phyloP scores from a whole-genome alignment of 495 filamentous ascomycete genomes.

The Aspergillus cavernicola region DNA sequence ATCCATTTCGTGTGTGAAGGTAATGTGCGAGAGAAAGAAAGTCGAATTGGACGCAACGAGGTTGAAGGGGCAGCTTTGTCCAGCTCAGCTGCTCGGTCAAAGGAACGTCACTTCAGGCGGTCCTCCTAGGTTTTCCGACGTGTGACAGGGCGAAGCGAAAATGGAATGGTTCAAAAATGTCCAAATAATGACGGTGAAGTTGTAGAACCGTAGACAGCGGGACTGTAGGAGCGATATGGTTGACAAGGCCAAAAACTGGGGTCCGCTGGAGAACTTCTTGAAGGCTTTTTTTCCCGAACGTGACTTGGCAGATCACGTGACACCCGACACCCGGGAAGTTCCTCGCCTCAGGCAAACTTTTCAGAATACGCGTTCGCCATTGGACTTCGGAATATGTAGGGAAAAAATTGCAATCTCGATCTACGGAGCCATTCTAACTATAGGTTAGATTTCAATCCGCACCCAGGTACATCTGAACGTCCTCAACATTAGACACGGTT shows the following conservation, averaged over 20 bases:
- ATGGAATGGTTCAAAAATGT: background rate
- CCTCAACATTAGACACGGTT: background rate
- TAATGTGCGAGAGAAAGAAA: background rate
- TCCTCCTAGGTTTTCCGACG: background rate
- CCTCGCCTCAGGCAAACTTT: conserved; percentile 9
- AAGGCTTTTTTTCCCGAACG: conserved; percentile 14
- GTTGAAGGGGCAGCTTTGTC: conserved; percentile 9
- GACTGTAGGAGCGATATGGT: conserved; percentile 2
- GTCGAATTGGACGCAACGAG: conserved; percentile 7
- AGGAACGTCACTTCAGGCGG: conserved; percentile 2
- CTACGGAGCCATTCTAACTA: background rate
- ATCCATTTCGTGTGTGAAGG: conserved; percentile 61
- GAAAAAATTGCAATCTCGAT: background rate
- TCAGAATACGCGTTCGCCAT: background rate
- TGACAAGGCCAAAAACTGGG: conserved; percentile 5
- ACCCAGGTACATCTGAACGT: background rate
- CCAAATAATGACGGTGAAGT: background rate
- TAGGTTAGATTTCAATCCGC: too few relatives aligned
- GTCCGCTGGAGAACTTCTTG: conserved; percentile 7
- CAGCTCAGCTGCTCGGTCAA: conserved; percentile 10
- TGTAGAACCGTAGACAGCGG: background rate
- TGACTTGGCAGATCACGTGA: conserved; percentile 5
- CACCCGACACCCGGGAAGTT: background rate
- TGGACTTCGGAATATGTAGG: background rate
- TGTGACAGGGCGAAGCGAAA: background rate